A percentile compares a stretch with the other conserved stretches of the same genome.
Conservation (phyloP, 768 basidiomycete genomes). For the Strobilomyces dryophilus region DNA sequence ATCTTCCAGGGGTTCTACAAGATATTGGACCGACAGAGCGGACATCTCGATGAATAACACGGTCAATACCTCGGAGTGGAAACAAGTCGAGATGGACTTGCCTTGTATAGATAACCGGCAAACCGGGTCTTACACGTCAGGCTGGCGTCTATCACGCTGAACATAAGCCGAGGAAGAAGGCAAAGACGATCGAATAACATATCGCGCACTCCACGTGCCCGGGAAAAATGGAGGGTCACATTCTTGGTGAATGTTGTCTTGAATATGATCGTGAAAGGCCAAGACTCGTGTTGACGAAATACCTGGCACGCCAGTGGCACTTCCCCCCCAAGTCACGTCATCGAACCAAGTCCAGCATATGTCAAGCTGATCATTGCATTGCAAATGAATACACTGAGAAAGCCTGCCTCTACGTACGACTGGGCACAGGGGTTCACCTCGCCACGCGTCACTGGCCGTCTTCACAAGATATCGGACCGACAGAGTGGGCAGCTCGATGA, state of each 20-base stretch:
- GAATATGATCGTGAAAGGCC: too few species aligned
- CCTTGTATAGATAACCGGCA: constrained; percentile 89
- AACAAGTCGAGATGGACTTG: constrained; percentile 23
- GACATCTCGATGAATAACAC: constrained; percentile 88
- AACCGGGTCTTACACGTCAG: constrained; percentile 93
- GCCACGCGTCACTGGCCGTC: too few species aligned
- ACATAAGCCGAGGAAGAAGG: not conserved
- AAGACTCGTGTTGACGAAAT: too few species aligned
- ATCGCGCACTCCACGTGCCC: constrained; percentile 97
- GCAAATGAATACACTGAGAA: too few species aligned
- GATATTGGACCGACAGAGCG: constrained; percentile 84
- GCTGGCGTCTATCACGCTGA: constrained; percentile 83
- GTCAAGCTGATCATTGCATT: too few species aligned
- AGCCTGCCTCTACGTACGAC: not conserved
- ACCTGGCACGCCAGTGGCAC: too few species aligned
- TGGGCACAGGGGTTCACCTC: not conserved
- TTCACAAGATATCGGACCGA: constrained; percentile 77
- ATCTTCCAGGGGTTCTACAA: too few species aligned
- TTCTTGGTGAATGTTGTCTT: constrained; percentile 99
- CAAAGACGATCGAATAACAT: constrained; percentile 73
- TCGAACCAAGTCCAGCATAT: too few species aligned
- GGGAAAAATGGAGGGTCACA: constrained; percentile 87
- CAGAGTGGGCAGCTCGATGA: constrained; percentile 90
- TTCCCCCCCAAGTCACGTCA: too few species aligned
- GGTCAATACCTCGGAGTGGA: constrained; percentile 20